These are phyloP conservation scores for Pulicaria dysenterica DNA, from an alignment of 129 eudicot genomes.

Conservation along the genomic window DNA sequence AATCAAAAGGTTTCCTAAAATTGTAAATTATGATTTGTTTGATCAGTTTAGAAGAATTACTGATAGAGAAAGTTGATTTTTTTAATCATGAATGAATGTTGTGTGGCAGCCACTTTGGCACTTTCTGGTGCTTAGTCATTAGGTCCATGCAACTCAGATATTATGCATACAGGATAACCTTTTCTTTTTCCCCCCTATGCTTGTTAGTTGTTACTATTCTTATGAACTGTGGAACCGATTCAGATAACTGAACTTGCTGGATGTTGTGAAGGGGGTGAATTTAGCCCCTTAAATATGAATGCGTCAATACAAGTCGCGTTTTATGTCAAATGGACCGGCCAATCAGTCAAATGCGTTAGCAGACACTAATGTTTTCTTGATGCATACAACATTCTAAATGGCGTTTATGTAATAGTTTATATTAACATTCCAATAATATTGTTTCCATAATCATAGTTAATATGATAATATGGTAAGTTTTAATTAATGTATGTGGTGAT, in stretches of 20 bases:
- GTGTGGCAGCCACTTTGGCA: not conserved
- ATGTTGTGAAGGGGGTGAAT: not conserved
- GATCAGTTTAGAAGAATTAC: not conserved
- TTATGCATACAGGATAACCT: no score
- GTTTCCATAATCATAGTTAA: no score
- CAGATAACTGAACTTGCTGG: no score
- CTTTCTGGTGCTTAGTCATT: not conserved
- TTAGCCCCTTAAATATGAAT: not conserved
- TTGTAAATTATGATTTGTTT: not conserved
- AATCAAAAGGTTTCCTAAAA: not conserved
- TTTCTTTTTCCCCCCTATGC: no score
- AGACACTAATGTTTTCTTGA: not conserved
- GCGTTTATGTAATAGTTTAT: no score
- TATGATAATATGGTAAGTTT: not conserved
- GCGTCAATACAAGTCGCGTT: not conserved
- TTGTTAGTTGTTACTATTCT: no score
- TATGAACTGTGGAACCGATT: no score
- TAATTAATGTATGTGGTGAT: constrained; percentile 4
- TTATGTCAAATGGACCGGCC: not conserved
- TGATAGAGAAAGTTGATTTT: not conserved
- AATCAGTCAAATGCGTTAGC: not conserved
- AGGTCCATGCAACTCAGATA: no score
- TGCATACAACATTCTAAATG: no score
- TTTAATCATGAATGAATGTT: not conserved
- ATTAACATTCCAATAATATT: no score